Base-by-base conservation (phyloP, 2,329 filamentous ascomycete species). In the Xylaria sp. region DNA sequence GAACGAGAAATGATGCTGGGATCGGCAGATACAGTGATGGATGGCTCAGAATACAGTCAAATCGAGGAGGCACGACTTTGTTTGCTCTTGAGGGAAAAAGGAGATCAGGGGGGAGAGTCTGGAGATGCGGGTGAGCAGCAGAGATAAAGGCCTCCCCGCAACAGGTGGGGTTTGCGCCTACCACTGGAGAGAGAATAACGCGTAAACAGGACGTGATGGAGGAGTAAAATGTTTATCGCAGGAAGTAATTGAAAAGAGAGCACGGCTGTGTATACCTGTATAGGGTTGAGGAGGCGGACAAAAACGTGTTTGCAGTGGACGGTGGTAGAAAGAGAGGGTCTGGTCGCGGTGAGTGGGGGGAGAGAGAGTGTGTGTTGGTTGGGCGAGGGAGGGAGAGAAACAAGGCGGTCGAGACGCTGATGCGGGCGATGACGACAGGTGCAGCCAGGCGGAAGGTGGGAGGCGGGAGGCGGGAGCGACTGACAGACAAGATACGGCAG, bases 91-190 rank as follows among this genome's bases (percentile, higher is more conserved):
- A 37, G 52, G 44, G 37, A 13, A 56, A 56, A 57, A 30, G 54
- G 52, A 30, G 46, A 61, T 46, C 16, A 57, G 46, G 23, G 23
- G 23, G 57, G 55, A 46, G 54, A 23, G 6, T 49, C 53, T 55
- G 59, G 50, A 55, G 35, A 51, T 52, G 48, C 55, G 52, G 65
- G 65, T 59, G 65, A 67, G 65, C 65, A 67, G 58, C 52, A 66
- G 56, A 67, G 60, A 59, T 55, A 63, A 68, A 58, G 51, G 59
- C 64, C 69, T 13, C 23, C 69, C 71, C 70, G 70, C 70, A 69
- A 67, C 67, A 67, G 63, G 71, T 70, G 69, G 71, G 70, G 70
- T 73, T 72, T 73, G 71, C 71, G 71, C 71, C 70, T 71, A 69
- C 67, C 65, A 58, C 65, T 68, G 61, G 56, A 64, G 52, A 59